Percentiles rank a stretch among this genome's conserved stretches.
Evolutionary conservation across 2,329 filamentous ascomycete species (phyloP).

Genomic region (Rhytidhysteron rufulum): DNA sequence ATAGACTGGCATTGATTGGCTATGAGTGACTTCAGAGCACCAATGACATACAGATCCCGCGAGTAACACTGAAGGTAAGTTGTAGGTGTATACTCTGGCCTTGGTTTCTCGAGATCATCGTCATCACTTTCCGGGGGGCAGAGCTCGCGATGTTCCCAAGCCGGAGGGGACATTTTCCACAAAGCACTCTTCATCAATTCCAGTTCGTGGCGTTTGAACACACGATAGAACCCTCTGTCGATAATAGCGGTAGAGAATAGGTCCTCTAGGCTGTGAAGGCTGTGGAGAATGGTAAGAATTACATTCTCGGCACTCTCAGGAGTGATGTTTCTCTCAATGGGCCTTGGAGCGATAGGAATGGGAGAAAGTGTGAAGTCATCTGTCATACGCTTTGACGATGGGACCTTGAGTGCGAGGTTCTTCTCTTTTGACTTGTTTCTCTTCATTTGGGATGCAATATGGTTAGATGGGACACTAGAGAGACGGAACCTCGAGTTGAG

Average conservation of each 20-base stretch:
- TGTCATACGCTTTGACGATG: constrained; percentile 15
- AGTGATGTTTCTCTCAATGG: constrained; percentile 34
- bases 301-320: constrained; percentile 46
- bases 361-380: constrained; percentile 20
- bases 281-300: constrained; percentile 49
- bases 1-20: constrained; percentile 53
- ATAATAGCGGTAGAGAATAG: constrained; percentile 53
- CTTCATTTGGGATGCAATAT: constrained; percentile 28
- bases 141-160: constrained; percentile 59
- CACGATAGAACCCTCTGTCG: constrained; percentile 54
- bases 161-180: constrained; percentile 53
- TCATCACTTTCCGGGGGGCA: constrained; percentile 47
- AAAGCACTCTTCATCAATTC: constrained; percentile 50
- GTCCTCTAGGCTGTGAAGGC: constrained; percentile 49
- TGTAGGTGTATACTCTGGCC: constrained; percentile 51
- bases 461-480: constrained; percentile 21
- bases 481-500: constrained; percentile 13
- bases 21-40: constrained; percentile 54
- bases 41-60: constrained; percentile 52
- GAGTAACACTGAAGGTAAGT: constrained; percentile 51
- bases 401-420: constrained; percentile 22
- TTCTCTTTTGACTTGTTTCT: constrained; percentile 14
- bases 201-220: constrained; percentile 57
- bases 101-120: constrained; percentile 38
- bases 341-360: constrained; percentile 13